Evolutionary conservation across 495 filamentous ascomycete genomes (phyloP).

Genomic region (Neurospora sp.): DNA sequence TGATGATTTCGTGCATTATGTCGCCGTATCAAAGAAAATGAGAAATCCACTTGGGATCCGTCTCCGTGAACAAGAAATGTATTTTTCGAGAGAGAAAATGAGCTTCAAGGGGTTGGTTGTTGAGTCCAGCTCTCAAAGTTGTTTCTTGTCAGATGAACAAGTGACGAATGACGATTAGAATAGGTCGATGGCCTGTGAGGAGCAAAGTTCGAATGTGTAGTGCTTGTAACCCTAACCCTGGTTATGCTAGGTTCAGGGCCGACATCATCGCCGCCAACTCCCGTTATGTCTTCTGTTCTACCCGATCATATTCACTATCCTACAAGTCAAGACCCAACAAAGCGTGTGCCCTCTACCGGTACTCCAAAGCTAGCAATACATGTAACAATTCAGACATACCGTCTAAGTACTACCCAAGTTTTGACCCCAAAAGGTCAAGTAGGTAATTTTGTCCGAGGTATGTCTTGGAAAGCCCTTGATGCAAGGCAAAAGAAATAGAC

Average conservation of each 20-base stretch:
- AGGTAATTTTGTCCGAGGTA: not conserved
- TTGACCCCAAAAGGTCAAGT: not conserved
- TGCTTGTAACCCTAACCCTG: not conserved
- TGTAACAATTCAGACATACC: not conserved
- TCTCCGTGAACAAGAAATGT: not conserved
- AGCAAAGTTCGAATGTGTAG: not conserved
- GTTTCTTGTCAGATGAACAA: not conserved
- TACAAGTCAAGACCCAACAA: not conserved
- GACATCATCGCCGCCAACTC: not conserved
- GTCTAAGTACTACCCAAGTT: not conserved
- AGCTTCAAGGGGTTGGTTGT: not conserved
- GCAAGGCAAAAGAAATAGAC: not conserved
- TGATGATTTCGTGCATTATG: slow-evolving; percentile 90
- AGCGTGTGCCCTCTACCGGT: not conserved
- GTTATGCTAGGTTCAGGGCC: not conserved
- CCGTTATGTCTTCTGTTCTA: not conserved
- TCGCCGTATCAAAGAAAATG: not conserved
- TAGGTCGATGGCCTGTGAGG: not conserved
- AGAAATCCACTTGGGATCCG: not conserved
- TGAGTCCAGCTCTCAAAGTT: not conserved
- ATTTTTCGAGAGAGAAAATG: not conserved
- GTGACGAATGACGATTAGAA: not conserved
- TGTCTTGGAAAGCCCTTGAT: not conserved
- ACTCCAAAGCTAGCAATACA: not conserved
- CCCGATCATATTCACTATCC: not conserved